These are phyloP conservation scores for Gastrolobium bilobum DNA, from an alignment of 306 rosid species.

Conservation along the genomic window DNA sequence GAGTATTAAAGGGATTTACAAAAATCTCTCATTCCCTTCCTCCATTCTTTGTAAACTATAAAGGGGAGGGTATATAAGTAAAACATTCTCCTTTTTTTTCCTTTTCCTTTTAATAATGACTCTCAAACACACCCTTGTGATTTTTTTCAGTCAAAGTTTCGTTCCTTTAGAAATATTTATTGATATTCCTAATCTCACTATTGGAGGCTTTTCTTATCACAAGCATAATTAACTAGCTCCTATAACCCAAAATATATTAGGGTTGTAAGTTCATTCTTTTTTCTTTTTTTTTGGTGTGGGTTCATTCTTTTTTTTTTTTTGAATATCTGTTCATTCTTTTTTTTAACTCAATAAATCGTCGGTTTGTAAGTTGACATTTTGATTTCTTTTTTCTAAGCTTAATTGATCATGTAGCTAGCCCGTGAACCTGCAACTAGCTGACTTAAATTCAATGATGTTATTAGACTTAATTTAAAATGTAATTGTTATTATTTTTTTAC, in stretches of 20 bases:
- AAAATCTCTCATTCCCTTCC: no score
- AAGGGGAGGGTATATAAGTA: no score
- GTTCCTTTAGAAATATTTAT: not conserved
- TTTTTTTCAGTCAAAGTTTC: not conserved
- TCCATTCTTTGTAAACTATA: no score
- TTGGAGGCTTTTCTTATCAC: no score
- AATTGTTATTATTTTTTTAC: not conserved
- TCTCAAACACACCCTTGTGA: no score
- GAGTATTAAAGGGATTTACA: no score
- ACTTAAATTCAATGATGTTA: not conserved
- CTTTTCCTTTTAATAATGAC: no score
- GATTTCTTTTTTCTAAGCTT: not conserved
- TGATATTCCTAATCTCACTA: not conserved
- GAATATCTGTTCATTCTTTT: no score
- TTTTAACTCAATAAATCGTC: not conserved
- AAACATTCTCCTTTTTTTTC: no score
- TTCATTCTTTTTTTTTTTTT: no score
- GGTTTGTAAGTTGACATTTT: not conserved
- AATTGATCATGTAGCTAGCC: not conserved
- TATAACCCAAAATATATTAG: not conserved
- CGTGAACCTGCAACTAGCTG: constrained; percentile 2
- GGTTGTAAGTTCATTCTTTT: not conserved
- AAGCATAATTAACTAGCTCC: not conserved
- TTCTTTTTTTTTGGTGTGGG: not conserved
- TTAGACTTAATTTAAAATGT: not conserved